Base-by-base conservation (phyloP, 2,329 filamentous ascomycete species). In the Hypoxylon sp. region DNA sequence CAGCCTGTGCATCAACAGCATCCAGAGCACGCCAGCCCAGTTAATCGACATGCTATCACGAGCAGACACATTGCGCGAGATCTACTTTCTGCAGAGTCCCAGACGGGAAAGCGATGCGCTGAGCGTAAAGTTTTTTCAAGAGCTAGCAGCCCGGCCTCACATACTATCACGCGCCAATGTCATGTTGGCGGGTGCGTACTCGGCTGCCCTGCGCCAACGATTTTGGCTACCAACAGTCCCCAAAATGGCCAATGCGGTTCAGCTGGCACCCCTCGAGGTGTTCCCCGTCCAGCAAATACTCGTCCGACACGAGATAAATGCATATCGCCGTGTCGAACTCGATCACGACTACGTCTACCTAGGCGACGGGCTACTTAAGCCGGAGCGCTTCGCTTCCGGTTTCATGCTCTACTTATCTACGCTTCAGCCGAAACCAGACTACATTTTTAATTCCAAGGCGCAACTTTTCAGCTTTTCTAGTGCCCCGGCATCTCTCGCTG, bases 311-410 rank as follows among this genome's bases (percentile, higher is more conserved):
- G 4, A 37, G 33, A 14, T 37, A 37, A 37, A 37, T 37, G 33
- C 33, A 10, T 37, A 37, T 14, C 33, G 11, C 11, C 11, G 11
- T 37, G 4, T 37, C 33, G 13, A 37, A 37, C 33, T 37, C 33
- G 33, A 58, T 1, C 50, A 66, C 59, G 47, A 62, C 6, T 60
- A 37, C 13, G 50, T 64, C 9, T 50, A 62, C 46, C 52, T 69
- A 3, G 53, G 47, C 2, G 68, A 69, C 35, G 65, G 54, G 14
- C 65, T 71, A 3, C 68, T 69, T 8, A 61, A 59, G 48, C 68
- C 68, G 4, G 65, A 71, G 24, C 58, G 17, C 13, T 69, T 69
- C 42, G 55, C 65, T 19, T 17, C 65, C 24, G 55, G 63, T 9
- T 67, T 71, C 42, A 47, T 69, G 13, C 42, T 61, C 35, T 71